phyloP scores from a whole-genome alignment of 495 filamentous ascomycete genomes.

The Lophiotrema nucula region DNA sequence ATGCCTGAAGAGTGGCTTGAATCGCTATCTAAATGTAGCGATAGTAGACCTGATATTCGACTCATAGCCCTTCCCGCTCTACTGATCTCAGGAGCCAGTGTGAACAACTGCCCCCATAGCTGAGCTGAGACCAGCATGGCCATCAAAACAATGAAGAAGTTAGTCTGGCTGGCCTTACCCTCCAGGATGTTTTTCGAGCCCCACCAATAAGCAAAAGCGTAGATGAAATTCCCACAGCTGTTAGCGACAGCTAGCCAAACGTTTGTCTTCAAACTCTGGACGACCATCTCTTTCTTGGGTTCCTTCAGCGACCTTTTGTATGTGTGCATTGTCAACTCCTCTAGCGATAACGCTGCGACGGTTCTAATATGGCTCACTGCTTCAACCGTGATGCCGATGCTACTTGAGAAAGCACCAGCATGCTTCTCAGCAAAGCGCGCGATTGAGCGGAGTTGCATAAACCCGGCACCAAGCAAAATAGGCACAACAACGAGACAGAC shows the following conservation, averaged over 20 bases:
- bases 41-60: slow-evolving; percentile 22
- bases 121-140: slow-evolving; percentile 80
- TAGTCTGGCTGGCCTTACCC: slow-evolving; percentile 66
- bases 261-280: slow-evolving; percentile 50
- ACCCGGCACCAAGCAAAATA: slow-evolving; percentile 73
- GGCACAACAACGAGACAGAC: slow-evolving; percentile 78
- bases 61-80: slow-evolving; percentile 76
- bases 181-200: slow-evolving; percentile 75
- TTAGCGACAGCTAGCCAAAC: slow-evolving; percentile 56
- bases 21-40: slow-evolving; percentile 23
- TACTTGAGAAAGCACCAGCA: slow-evolving; percentile 69
- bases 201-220: slow-evolving; percentile 90
- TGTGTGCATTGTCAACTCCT: slow-evolving; percentile 69
- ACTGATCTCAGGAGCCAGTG: slow-evolving; percentile 80
- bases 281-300: slow-evolving; percentile 50
- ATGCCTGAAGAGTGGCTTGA: neutral
- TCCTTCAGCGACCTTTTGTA: slow-evolving; percentile 56
- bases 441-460: slow-evolving; percentile 82
- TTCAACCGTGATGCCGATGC: slow-evolving; percentile 83
- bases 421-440: slow-evolving; percentile 67
- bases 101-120: slow-evolving; percentile 80
- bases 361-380: slow-evolving; percentile 87
- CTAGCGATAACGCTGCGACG: slow-evolving; percentile 79
- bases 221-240: slow-evolving; percentile 59
- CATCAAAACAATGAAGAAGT: slow-evolving; percentile 82